These are phyloP conservation scores for Akanthomyces muscarius DNA, from an alignment of 2,329 filamentous ascomycete genomes.

Conservation along the genomic window DNA sequence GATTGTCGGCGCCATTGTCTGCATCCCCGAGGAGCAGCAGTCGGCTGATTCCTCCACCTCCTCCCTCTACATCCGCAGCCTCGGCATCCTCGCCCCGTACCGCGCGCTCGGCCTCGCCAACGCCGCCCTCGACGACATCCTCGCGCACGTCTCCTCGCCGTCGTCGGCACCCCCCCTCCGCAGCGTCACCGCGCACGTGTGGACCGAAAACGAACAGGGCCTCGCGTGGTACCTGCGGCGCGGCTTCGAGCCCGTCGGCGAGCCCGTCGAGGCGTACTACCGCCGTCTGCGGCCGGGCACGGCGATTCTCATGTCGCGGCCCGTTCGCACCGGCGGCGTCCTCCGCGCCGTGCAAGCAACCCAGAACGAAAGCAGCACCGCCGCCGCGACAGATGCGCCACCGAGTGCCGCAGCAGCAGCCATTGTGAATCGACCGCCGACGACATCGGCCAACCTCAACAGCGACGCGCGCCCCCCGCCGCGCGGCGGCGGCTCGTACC, in stretches of 20 bases:
- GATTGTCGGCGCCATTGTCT: constrained; percentile 59
- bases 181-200: constrained; percentile 61
- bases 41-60: constrained; percentile 19
- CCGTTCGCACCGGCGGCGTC: constrained; percentile 32
- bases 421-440: constrained; percentile 30
- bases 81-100: constrained; percentile 61
- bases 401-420: constrained; percentile 28
- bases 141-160: constrained; percentile 21
- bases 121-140: constrained; percentile 52
- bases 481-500: constrained; percentile 45
- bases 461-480: constrained; percentile 23
- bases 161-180: constrained; percentile 27
- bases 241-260: constrained; percentile 49
- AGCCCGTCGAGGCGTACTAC: constrained; percentile 57
- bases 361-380: constrained; percentile 18
- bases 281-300: constrained; percentile 57
- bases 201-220: constrained; percentile 62
- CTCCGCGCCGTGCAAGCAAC: constrained; percentile 20
- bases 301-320: constrained; percentile 55
- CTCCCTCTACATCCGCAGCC: constrained; percentile 59
- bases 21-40: constrained; percentile 47
- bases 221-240: constrained; percentile 58
- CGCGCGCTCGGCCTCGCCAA: constrained; percentile 55
- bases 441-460: constrained; percentile 22
- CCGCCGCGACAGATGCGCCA: neutral